These are phyloP conservation scores for Daldinia childiae DNA, from an alignment of 495 filamentous ascomycete genomes.

Conservation along the genomic window DNA sequence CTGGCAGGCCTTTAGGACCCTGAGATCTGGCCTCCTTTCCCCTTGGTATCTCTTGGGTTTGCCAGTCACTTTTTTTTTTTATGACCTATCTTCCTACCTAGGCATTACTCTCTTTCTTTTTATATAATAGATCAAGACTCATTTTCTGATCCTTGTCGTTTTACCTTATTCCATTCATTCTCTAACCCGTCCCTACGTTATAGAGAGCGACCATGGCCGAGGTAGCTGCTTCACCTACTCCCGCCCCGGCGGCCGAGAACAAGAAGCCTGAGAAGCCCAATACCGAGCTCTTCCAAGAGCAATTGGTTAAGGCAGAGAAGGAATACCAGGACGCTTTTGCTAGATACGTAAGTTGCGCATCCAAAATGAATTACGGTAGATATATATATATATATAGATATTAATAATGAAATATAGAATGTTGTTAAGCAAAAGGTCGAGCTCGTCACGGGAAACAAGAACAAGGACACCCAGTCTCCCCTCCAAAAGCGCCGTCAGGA, in stretches of 20 bases:
- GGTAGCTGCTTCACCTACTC: slow-evolving; percentile 42
- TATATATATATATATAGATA: neutral
- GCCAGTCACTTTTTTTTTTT: slow-evolving; percentile 24
- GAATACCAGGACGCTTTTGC: slow-evolving; percentile 77
- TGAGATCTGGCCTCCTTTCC: slow-evolving; percentile 48
- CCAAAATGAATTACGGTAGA: neutral
- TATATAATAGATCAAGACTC: slow-evolving; percentile 24
- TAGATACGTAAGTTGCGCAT: slow-evolving; percentile 71
- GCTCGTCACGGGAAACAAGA: slow-evolving; percentile 69
- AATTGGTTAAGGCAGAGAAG: slow-evolving; percentile 81
- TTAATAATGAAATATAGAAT: slow-evolving; percentile 65
- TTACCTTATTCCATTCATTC: slow-evolving; percentile 41
- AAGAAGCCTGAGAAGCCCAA: slow-evolving; percentile 78
- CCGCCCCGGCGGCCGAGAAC: slow-evolving; percentile 53
- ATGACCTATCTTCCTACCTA: slow-evolving; percentile 12
- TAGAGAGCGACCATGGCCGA: slow-evolving; percentile 51
- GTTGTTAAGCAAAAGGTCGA: slow-evolving; percentile 86
- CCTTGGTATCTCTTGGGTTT: slow-evolving; percentile 20
- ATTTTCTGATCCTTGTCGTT: slow-evolving; percentile 22
- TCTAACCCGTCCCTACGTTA: slow-evolving; percentile 9
- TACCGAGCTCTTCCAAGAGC: slow-evolving; percentile 73
- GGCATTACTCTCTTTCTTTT: slow-evolving; percentile 30
- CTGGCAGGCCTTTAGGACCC: slow-evolving; percentile 37
- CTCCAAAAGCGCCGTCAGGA: slow-evolving; percentile 80
- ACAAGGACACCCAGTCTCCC: slow-evolving; percentile 77